A percentile compares a stretch with the other conserved stretches of the same genome.
Evolutionary conservation across 805 yeast genomes (phyloP).

Genomic region (Candida germanica): DNA sequence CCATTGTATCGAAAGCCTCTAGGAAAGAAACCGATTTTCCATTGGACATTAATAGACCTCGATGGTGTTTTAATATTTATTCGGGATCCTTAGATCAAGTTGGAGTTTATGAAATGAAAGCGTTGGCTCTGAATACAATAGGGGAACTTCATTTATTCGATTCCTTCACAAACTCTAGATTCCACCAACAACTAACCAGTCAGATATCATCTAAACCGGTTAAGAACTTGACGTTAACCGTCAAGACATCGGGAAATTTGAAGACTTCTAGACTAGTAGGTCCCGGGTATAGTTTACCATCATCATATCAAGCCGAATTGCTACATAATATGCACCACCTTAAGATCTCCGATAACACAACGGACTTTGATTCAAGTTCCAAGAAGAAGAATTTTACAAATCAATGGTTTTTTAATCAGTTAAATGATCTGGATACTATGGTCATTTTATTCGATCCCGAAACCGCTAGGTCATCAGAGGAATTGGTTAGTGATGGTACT

Average conservation of each 20-base stretch:
- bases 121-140: constrained; percentile 28
- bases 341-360: constrained; percentile 32
- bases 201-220: background rate
- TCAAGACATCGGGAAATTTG: constrained; percentile 28
- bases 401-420: constrained; percentile 29
- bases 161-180: constrained; percentile 22
- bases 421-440: constrained; percentile 21
- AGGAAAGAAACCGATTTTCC: constrained; percentile 23
- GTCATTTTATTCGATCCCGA: constrained; percentile 34
- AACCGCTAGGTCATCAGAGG: constrained; percentile 21
- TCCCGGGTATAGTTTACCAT: constrained; percentile 32
- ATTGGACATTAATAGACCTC: constrained; percentile 15
- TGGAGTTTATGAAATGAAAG: constrained; percentile 42
- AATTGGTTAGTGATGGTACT: constrained; percentile 15
- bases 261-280: constrained; percentile 33
- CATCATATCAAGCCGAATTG: constrained; percentile 26
- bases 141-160: constrained; percentile 31
- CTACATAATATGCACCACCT: constrained; percentile 20
- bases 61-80: constrained; percentile 31
- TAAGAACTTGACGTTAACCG: constrained; percentile 16
- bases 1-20: constrained; percentile 13
- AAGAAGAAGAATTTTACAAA: constrained; percentile 36
- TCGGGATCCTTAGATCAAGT: constrained; percentile 40
- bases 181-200: constrained; percentile 4
- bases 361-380: constrained; percentile 29